Evolutionary conservation across 1,139 yeast species (phyloP), one percentile per base, ranked within the genome.

Genomic region (Candida pseudoviswanathii): DNA sequence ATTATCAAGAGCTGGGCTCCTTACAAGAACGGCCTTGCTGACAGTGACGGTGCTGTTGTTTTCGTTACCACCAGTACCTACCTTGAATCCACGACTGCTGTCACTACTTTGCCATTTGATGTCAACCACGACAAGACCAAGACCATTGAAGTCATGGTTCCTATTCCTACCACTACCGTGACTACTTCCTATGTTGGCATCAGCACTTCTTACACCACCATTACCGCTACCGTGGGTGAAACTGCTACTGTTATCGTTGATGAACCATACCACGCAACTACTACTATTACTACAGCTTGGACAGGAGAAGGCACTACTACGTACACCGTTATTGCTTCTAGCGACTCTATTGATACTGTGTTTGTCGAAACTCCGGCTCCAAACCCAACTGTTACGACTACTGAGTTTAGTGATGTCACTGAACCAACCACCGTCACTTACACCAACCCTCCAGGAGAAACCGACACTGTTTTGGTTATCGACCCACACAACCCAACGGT

Each of bases 71-170:
- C 25, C 8, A 41, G 37, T 10, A 41, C 44, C 24, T 24, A 24
- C 5, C 9, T 25, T 16, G 29, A 10, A 25, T 38, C 41, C 2
- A 38, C 32, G 22, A 63, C 70, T 7, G n/a, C 30, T 3, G 51
- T 58, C 2, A 61, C 64, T 3, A 66, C 70, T 21, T 50, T 57
- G 11, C 62, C 63, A 46, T 37, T 43, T 25, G n/a, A 21, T 22
- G 24, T 44, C 8, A 39, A 29, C 1, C 7, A 45, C 16, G 60
- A 54, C 11, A 59, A 53, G 6, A 60, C 62, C 2, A 54, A 50
- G n/a, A 61, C 63, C 1, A 56, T 65, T 25, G 63, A 57, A n/a
- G 57, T 58, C 26, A 41, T 48, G 4, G 51, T 40, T 6, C 61
- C 68, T 10, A 48, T 46, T 5, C 56, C 61, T 8, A 54, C 58